Evolutionary conservation across 2,329 filamentous ascomycete genomes (phyloP).

Genomic region (Aspergillus niger): DNA sequence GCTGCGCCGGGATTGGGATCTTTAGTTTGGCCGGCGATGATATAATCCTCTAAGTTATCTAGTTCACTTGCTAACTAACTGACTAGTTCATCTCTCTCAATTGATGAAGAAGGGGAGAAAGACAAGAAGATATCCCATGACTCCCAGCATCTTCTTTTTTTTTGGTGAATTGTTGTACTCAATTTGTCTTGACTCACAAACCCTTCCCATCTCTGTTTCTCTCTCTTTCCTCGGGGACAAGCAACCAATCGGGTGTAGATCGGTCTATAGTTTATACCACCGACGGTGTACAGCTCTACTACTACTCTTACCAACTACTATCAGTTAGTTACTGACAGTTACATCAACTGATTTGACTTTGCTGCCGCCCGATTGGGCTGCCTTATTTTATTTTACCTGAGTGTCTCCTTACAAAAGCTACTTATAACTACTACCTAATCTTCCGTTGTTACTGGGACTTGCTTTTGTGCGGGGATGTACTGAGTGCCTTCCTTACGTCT

Average conservation of each 20-base stretch:
- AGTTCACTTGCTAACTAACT: no score
- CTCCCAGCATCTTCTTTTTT: no score
- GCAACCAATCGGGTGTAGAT: constrained; percentile 2
- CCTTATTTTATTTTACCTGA: constrained; percentile 3
- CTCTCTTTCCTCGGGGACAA: background rate
- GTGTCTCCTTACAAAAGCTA: background rate
- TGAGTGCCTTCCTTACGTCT: background rate
- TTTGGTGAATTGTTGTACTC: no score
- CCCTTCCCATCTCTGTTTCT: background rate
- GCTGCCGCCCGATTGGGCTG: constrained; percentile 15
- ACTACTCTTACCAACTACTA: background rate
- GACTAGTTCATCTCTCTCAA: no score
- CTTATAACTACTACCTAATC: background rate
- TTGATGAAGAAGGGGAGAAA: no score
- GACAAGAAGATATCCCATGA: no score
- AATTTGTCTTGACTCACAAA: no score
- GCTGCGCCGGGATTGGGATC: constrained; percentile 14
- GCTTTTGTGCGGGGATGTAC: background rate
- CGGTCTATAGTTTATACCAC: constrained; percentile 3
- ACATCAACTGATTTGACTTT: background rate
- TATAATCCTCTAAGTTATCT: constrained; percentile 9
- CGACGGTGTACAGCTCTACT: background rate
- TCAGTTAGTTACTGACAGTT: background rate
- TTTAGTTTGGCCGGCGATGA: constrained; percentile 20
- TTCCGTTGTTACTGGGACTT: background rate